Evolutionary conservation across 345 rosid genomes (phyloP).

Genomic region (Sisymbrium altissimum): DNA sequence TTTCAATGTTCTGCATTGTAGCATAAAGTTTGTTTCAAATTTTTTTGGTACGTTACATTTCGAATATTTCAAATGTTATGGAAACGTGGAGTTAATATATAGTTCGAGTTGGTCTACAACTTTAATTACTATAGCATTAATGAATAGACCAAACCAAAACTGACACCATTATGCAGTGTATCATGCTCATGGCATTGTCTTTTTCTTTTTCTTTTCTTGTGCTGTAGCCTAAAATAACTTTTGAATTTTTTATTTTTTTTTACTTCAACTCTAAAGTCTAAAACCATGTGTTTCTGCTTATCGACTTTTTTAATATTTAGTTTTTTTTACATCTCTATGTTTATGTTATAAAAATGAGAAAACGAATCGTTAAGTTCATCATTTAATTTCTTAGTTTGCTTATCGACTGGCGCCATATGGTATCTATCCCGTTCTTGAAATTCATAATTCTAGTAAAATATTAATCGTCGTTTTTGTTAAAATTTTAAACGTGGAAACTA

Average conservation of each 20-base stretch:
- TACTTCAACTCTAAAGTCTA: background rate
- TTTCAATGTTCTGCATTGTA: constrained; percentile 20
- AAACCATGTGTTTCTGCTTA: background rate
- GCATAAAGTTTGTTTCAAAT: background rate
- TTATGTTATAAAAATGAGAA: background rate
- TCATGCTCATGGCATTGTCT: constrained; percentile 2
- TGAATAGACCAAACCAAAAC: constrained; percentile 24
- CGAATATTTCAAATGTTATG: background rate
- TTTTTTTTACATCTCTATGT: background rate
- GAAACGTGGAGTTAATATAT: background rate
- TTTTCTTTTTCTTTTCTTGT: background rate
- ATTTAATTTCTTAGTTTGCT: background rate
- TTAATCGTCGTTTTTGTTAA: background rate
- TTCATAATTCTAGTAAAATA: background rate
- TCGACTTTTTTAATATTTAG: background rate
- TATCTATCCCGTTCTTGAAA: background rate
- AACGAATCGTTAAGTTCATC: background rate
- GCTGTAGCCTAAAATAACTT: background rate
- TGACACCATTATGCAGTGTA: constrained; percentile 8
- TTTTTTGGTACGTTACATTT: background rate
- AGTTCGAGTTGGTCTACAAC: constrained; percentile 4
- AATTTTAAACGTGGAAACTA: background rate
- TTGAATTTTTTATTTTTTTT: background rate
- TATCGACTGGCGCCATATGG: background rate
- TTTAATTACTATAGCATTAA: constrained; percentile 14